These are phyloP conservation scores for Whalleya microplaca DNA, from an alignment of 2,329 filamentous ascomycete genomes.

Conservation along the genomic window DNA sequence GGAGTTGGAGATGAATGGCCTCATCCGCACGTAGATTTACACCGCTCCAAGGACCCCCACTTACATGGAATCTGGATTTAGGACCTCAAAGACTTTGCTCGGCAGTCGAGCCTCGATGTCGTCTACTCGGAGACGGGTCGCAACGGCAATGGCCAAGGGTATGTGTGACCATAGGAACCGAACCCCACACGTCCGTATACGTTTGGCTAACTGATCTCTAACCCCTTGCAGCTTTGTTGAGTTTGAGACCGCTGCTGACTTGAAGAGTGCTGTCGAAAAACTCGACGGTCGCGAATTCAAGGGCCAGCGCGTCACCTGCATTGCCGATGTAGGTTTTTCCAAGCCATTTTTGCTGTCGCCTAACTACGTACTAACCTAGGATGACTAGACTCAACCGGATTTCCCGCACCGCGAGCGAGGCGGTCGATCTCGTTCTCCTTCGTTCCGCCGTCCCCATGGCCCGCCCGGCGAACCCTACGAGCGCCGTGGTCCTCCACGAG, in stretches of 20 bases:
- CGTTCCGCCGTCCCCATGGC: constrained; percentile 66
- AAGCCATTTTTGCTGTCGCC: background rate
- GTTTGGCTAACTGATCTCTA: constrained; percentile 12
- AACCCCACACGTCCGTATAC: constrained; percentile 1
- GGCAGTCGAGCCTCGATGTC: constrained; percentile 94
- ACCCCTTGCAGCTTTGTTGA: constrained; percentile 78
- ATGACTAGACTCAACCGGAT: constrained; percentile 75
- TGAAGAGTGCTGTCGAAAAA: constrained; percentile 92
- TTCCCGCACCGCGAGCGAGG: constrained; percentile 67
- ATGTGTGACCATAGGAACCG: constrained; percentile 44
- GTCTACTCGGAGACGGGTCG: constrained; percentile 97
- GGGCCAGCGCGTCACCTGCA: constrained; percentile 81
- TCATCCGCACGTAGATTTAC: constrained; percentile 37
- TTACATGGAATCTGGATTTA: constrained; percentile 83
- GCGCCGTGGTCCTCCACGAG: constrained; percentile 75
- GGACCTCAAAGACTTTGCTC: constrained; percentile 99
- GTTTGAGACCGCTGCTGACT: constrained; percentile 89
- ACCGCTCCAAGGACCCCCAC: constrained; percentile 63
- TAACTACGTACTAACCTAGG: constrained; percentile 31
- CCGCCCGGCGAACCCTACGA: constrained; percentile 78
- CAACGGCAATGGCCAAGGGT: constrained; percentile 92
- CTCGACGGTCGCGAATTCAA: constrained; percentile 94
- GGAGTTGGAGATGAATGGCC: constrained; percentile 32
- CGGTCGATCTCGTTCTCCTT: constrained; percentile 79
- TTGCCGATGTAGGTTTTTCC: constrained; percentile 75